A percentile compares a stretch with the other conserved stretches of the same genome.
Evolutionary conservation across 2,329 filamentous ascomycete species (phyloP).

Genomic region (Pseudocercospora fuligena): DNA sequence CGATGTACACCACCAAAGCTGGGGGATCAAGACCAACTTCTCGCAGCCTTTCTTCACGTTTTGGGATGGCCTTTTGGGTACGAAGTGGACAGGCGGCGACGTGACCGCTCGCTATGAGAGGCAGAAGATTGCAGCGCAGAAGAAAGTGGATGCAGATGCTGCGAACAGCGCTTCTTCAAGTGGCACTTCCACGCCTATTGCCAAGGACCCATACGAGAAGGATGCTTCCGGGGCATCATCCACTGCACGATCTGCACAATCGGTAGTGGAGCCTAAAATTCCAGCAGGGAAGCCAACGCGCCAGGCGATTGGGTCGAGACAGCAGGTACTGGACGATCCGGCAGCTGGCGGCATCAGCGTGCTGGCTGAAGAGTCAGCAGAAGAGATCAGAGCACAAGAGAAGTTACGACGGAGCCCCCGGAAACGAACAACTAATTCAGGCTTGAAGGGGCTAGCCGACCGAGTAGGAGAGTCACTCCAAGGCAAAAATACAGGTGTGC

Average conservation of each 20-base stretch:
- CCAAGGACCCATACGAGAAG: slow-evolving; percentile 34
- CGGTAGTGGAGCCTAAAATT: slow-evolving; percentile 31
- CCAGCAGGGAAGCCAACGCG: slow-evolving; percentile 45
- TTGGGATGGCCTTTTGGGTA: slow-evolving; percentile 84
- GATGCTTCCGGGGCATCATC: slow-evolving; percentile 30
- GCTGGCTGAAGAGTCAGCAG: slow-evolving; percentile 46
- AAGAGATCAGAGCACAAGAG: slow-evolving; percentile 42
- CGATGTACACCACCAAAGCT: slow-evolving; percentile 97
- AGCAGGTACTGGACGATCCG: slow-evolving; percentile 48
- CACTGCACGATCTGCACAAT: slow-evolving; percentile 29
- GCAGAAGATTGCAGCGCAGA: slow-evolving; percentile 60
- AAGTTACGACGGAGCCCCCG: slow-evolving; percentile 46
- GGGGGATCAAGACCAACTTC: slow-evolving; percentile 95
- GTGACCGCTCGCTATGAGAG: slow-evolving; percentile 64
- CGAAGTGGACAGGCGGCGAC: slow-evolving; percentile 77
- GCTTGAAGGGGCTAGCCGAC: slow-evolving; percentile 51
- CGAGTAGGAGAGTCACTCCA: slow-evolving; percentile 53
- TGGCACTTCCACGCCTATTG: slow-evolving; percentile 18
- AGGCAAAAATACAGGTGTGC: slow-evolving; percentile 51
- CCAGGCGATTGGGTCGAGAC: slow-evolving; percentile 47
- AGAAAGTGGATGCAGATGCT: slow-evolving; percentile 58
- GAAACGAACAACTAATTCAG: slow-evolving; percentile 47
- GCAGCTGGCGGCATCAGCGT: slow-evolving; percentile 43
- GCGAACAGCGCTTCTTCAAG: slow-evolving; percentile 26
- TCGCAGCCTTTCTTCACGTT: slow-evolving; percentile 89